Conservation (phyloP, 441 rosid species). For the Viola pubescens region DNA sequence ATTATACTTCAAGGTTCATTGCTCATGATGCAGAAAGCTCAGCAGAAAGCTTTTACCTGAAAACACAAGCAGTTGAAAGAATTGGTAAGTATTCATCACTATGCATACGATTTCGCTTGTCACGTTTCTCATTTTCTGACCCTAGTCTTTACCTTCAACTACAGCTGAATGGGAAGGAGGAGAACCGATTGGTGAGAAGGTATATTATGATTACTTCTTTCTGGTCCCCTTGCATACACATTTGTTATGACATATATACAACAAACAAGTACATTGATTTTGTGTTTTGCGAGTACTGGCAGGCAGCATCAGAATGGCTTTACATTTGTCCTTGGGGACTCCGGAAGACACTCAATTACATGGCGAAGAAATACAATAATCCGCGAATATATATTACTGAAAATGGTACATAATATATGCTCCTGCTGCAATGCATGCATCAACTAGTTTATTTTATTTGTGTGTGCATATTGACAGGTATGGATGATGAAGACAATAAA, state of each 20-base stretch:
- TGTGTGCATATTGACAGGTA: conserved; percentile 41
- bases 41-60: conserved; percentile 41
- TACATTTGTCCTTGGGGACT: conserved; percentile 92
- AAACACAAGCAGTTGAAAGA: conserved; percentile 53
- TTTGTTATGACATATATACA: neutral
- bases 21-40: conserved; percentile 37
- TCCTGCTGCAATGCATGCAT: too few relatives aligned
- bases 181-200: conserved; percentile 64
- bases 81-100: conserved; percentile 34
- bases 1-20: conserved; percentile 73
- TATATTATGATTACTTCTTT: conserved; percentile 23
- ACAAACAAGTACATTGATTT: too few relatives aligned
- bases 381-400: conserved; percentile 65
- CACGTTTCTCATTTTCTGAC: conserved; percentile 6
- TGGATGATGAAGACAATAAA: conserved; percentile 70
- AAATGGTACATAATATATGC: conserved; percentile 40
- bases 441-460: too few relatives aligned
- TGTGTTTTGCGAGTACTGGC: conserved; percentile 18
- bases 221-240: conserved; percentile 2
- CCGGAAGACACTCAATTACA: conserved; percentile 58
- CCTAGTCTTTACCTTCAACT: conserved; percentile 10
- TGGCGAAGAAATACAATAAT: conserved; percentile 49
- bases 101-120: neutral
- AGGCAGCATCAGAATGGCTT: conserved; percentile 98
- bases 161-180: conserved; percentile 80